These are phyloP conservation scores for Penicillium corylophilum DNA, from an alignment of 2,329 filamentous ascomycete genomes.

Conservation along the genomic window DNA sequence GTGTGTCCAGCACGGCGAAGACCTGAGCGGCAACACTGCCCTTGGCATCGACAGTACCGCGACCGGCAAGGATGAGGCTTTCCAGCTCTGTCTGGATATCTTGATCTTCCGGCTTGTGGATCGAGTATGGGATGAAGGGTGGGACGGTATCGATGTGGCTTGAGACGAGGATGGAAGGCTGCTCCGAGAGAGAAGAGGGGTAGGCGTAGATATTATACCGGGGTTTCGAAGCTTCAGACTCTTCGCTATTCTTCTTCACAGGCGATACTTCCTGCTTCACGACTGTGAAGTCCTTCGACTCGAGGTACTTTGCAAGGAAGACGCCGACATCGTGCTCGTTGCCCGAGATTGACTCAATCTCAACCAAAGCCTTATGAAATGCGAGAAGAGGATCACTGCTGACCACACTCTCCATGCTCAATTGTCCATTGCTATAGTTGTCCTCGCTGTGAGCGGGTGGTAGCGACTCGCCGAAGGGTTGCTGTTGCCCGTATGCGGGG, in stretches of 20 bases:
- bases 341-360: slow-evolving; percentile 69
- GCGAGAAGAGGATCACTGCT: slow-evolving; percentile 58
- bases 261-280: slow-evolving; percentile 52
- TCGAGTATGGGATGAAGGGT: slow-evolving; percentile 50
- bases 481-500: slow-evolving; percentile 26
- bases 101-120: slow-evolving; percentile 44
- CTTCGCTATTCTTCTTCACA: slow-evolving; percentile 13
- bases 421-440: slow-evolving; percentile 1
- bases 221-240: slow-evolving; percentile 2
- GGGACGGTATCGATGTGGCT: slow-evolving; percentile 78
- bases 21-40: slow-evolving; percentile 47
- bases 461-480: slow-evolving; percentile 13
- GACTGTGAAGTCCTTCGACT: slow-evolving; percentile 59
- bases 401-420: slow-evolving; percentile 37
- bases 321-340: slow-evolving; percentile 67
- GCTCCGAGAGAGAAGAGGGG: slow-evolving; percentile 20
- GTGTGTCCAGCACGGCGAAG: slow-evolving; percentile 48
- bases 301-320: slow-evolving; percentile 68
- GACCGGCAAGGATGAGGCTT: slow-evolving; percentile 43
- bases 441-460: neutral
- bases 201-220: slow-evolving; percentile 78
- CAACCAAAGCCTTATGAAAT: slow-evolving; percentile 73
- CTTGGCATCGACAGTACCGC: slow-evolving; percentile 49
- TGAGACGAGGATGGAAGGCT: slow-evolving; percentile 46
- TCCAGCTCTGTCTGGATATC: slow-evolving; percentile 15